These are phyloP conservation scores for Teratosphaeria destructans DNA, from an alignment of 2,329 filamentous ascomycete genomes.

Conservation along the genomic window DNA sequence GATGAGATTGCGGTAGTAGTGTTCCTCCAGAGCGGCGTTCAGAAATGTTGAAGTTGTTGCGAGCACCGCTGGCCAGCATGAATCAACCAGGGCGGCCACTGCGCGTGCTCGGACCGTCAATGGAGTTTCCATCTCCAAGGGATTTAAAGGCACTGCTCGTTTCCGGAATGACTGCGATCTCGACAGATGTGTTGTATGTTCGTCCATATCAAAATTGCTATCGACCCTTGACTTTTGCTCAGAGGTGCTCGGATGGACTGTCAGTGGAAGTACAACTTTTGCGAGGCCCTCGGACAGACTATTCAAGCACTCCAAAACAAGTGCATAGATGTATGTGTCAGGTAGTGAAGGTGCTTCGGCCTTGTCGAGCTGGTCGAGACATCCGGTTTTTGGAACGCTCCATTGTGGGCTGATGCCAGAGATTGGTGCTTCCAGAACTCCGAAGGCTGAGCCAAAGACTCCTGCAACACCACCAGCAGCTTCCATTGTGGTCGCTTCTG, in stretches of 20 bases:
- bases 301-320: constrained; percentile 80
- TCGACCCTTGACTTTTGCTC: constrained; percentile 34
- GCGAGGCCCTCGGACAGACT: constrained; percentile 85
- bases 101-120: constrained; percentile 60
- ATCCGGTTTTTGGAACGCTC: constrained; percentile 78
- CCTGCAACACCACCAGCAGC: constrained; percentile 70
- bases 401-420: constrained; percentile 79
- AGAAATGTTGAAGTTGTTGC: constrained; percentile 93
- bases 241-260: constrained; percentile 41
- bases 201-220: constrained; percentile 22
- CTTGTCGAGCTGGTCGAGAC: constrained; percentile 92
- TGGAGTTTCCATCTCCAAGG: constrained; percentile 63
- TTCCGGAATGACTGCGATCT: constrained; percentile 60
- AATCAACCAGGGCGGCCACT: constrained; percentile 73
- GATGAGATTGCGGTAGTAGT: constrained; percentile 87
- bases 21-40: constrained; percentile 80
- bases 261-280: constrained; percentile 84
- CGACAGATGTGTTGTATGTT: constrained; percentile 14
- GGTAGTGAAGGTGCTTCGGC: constrained; percentile 71
- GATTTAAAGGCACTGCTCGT: constrained; percentile 74
- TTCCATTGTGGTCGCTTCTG: constrained; percentile 81
- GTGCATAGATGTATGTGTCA: constrained; percentile 86
- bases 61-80: constrained; percentile 91
- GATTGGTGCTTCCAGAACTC: constrained; percentile 54
- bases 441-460: constrained; percentile 66